Percentiles rank a stretch among this genome's conserved stretches.
Conservation (phyloP, 2,329 filamentous ascomycete genomes). For the Claviceps arundinis region DNA sequence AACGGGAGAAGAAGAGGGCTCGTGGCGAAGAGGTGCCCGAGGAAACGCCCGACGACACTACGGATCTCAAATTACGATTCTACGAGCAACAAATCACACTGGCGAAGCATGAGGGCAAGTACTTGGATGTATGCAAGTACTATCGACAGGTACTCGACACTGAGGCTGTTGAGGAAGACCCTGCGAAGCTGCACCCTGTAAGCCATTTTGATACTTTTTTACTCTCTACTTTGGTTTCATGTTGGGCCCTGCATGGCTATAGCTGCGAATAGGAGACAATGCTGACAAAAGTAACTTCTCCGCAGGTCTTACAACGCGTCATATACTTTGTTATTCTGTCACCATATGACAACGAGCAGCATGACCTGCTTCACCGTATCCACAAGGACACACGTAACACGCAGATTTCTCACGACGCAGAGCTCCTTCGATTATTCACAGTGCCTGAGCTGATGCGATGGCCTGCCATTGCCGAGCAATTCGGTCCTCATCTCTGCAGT, state of each 20-base stretch:
- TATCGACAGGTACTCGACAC: slow-evolving; percentile 96
- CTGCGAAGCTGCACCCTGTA: slow-evolving; percentile 74
- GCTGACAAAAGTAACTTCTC: neutral
- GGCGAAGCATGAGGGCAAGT: slow-evolving; percentile 94
- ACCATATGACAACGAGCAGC: slow-evolving; percentile 96
- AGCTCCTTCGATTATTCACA: slow-evolving; percentile 87
- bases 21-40: slow-evolving; percentile 67
- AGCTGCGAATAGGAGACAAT: too few species aligned
- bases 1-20: slow-evolving; percentile 72
- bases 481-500: slow-evolving; percentile 72
- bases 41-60: slow-evolving; percentile 76
- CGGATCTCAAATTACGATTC: slow-evolving; percentile 87
- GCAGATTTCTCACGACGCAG: slow-evolving; percentile 64
- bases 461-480: slow-evolving; percentile 82
- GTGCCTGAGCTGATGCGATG: slow-evolving; percentile 95
- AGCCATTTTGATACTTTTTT: slow-evolving; percentile 15
- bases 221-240: neutral
- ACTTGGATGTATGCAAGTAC: slow-evolving; percentile 94
- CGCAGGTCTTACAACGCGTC: slow-evolving; percentile 76
- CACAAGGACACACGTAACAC: slow-evolving; percentile 71
- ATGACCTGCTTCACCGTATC: slow-evolving; percentile 89
- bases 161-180: slow-evolving; percentile 83
- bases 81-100: slow-evolving; percentile 96
- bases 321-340: slow-evolving; percentile 97
- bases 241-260: neutral